Percentiles rank a stretch among this genome's conserved stretches.
Conservation (phyloP, 495 filamentous ascomycete genomes). For the Penicillium longicatenatum region DNA sequence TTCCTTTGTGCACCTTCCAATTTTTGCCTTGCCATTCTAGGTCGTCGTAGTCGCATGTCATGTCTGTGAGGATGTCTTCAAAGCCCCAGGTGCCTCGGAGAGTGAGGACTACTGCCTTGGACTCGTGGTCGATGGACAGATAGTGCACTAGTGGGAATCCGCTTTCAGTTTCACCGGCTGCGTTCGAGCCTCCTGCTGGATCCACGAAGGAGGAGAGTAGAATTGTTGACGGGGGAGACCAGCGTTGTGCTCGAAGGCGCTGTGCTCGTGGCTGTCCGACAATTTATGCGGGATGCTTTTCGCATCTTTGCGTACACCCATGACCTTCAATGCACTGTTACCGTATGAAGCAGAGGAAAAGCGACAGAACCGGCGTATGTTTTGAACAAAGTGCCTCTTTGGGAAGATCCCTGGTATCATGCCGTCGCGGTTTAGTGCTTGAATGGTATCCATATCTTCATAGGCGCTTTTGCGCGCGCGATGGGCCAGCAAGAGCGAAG, state of each 20-base stretch:
- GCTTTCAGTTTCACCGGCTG: slow-evolving; percentile 69
- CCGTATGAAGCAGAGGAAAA: slow-evolving; percentile 81
- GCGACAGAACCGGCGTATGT: slow-evolving; percentile 73
- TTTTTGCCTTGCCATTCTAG: slow-evolving; percentile 64
- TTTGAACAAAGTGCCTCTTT: slow-evolving; percentile 63
- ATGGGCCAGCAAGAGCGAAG: slow-evolving; percentile 62
- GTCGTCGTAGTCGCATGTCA: slow-evolving; percentile 80
- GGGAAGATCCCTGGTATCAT: slow-evolving; percentile 67
- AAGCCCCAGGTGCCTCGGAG: slow-evolving; percentile 79
- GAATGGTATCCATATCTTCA: slow-evolving; percentile 56
- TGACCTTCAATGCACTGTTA: slow-evolving; percentile 65
- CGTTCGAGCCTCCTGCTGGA: slow-evolving; percentile 71
- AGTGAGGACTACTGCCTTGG: slow-evolving; percentile 74
- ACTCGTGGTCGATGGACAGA: slow-evolving; percentile 75
- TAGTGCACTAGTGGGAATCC: slow-evolving; percentile 79
- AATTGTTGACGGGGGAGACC: slow-evolving; percentile 68
- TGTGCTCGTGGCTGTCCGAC: slow-evolving; percentile 63
- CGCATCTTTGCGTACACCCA: slow-evolving; percentile 61
- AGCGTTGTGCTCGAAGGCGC: slow-evolving; percentile 71
- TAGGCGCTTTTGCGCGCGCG: slow-evolving; percentile 55
- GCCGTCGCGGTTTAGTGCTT: slow-evolving; percentile 57
- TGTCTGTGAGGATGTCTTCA: slow-evolving; percentile 77
- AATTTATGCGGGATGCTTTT: slow-evolving; percentile 39
- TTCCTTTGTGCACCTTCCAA: slow-evolving; percentile 83
- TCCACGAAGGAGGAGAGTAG: slow-evolving; percentile 77